These are phyloP conservation scores for Trifolium fragiferum DNA, from an alignment of 306 rosid species.

Conservation along the genomic window DNA sequence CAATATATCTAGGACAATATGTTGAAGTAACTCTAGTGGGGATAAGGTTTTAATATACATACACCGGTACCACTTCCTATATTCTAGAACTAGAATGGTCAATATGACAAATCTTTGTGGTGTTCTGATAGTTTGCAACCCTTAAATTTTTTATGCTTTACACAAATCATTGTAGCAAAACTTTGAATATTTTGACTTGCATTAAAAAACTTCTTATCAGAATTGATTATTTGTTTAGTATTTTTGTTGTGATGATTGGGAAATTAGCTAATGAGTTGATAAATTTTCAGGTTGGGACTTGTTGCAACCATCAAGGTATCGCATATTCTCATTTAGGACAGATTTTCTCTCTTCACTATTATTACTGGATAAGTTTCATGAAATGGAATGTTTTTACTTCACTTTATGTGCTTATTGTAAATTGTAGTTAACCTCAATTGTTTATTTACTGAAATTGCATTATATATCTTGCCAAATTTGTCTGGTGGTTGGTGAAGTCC, in stretches of 20 bases:
- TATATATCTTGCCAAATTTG: neutral
- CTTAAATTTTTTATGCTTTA: neutral
- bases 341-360: neutral
- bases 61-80: neutral
- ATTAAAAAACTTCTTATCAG: neutral
- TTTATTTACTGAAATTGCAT: neutral
- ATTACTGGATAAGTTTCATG: neutral
- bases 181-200: neutral
- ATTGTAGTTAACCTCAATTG: neutral
- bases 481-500: neutral
- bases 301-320: constrained; percentile 95
- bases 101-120: neutral
- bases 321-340: neutral
- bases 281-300: constrained; percentile 88
- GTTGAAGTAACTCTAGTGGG: neutral
- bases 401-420: neutral
- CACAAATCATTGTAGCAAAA: neutral
- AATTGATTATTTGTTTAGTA: neutral
- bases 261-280: constrained; percentile 48
- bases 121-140: neutral
- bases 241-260: constrained; percentile 6
- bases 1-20: neutral
- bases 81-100: constrained; percentile 1
- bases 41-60: neutral
- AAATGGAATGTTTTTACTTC: neutral